These are phyloP conservation scores for Adansonia grandidieri DNA, from an alignment of 441 rosid species.

Conservation along the genomic window DNA sequence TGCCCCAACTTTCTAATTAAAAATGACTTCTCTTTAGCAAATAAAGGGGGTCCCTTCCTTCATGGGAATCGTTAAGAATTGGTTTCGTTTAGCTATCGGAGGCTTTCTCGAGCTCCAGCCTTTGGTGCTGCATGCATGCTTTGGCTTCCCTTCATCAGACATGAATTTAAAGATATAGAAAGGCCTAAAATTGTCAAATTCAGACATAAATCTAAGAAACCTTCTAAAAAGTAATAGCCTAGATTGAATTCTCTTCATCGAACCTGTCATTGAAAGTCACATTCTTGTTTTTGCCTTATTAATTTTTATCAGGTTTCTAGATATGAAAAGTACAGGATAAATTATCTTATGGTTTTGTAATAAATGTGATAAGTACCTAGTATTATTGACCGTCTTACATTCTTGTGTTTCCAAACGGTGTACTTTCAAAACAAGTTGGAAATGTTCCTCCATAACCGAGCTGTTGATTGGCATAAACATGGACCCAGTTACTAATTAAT, in stretches of 20 bases:
- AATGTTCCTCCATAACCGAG: constrained; percentile 13
- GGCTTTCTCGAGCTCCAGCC: neutral
- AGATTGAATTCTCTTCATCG: neutral
- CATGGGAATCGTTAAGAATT: neutral
- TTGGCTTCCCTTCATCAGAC: neutral
- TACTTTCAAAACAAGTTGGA: constrained; percentile 7
- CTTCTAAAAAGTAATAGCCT: neutral
- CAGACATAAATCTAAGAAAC: neutral
- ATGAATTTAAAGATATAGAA: neutral
- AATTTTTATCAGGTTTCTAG: neutral
- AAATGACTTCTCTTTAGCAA: neutral
- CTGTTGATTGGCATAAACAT: constrained; percentile 4
- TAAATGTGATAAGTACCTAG: neutral
- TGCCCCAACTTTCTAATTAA: neutral
- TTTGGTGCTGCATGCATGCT: neutral
- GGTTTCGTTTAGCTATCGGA: neutral
- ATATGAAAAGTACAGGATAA: neutral
- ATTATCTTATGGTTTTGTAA: neutral
- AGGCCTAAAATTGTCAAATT: neutral
- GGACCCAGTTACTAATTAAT: constrained; percentile 18
- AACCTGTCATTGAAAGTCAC: constrained; percentile 1
- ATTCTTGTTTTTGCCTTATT: neutral
- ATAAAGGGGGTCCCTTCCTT: neutral
- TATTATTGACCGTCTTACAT: neutral
- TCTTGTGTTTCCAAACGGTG: neutral